Evolutionary conservation across 306 rosid genomes (phyloP).

Genomic region (Ceratonia siliqua): DNA sequence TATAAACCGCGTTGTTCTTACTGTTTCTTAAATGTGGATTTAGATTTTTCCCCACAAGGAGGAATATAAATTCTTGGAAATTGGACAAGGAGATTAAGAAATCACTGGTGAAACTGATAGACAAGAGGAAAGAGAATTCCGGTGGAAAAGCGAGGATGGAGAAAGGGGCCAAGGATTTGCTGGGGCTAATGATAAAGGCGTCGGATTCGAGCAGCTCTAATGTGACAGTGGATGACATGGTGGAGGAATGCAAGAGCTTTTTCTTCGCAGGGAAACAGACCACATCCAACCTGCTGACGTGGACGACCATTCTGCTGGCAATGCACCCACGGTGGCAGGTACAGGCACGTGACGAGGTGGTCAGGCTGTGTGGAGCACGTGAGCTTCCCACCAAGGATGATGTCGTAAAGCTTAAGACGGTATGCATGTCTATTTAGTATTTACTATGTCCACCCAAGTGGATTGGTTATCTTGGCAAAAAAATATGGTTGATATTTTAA

Average conservation of each 20-base stretch:
- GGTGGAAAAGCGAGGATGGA: neutral
- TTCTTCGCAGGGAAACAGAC: slow-evolving; percentile 99
- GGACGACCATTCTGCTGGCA: slow-evolving; percentile 91
- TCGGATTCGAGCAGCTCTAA: slow-evolving; percentile 38
- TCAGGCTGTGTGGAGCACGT: slow-evolving; percentile 83
- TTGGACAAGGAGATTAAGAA: slow-evolving; percentile 69
- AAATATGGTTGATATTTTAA: no score
- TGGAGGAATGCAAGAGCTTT: slow-evolving; percentile 94
- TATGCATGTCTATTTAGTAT: no score
- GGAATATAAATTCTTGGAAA: slow-evolving; percentile 78
- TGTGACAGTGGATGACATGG: slow-evolving; percentile 81
- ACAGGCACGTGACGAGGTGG: slow-evolving; percentile 92
- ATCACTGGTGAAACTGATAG: slow-evolving; percentile 61
- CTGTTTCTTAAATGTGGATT: no score
- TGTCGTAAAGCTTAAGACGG: slow-evolving; percentile 87
- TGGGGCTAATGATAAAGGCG: slow-evolving; percentile 84
- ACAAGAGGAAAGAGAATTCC: slow-evolving; percentile 39
- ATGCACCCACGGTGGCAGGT: slow-evolving; percentile 98
- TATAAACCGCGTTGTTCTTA: no score
- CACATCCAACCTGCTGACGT: slow-evolving; percentile 97
- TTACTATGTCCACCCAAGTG: no score
- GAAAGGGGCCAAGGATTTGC: slow-evolving; percentile 63
- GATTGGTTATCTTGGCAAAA: no score
- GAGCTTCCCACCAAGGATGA: slow-evolving; percentile 75
- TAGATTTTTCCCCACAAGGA: slow-evolving; percentile 81